These are phyloP conservation scores for Babjeviella inositovora DNA, from an alignment of 805 yeast genomes.

Conservation along the genomic window DNA sequence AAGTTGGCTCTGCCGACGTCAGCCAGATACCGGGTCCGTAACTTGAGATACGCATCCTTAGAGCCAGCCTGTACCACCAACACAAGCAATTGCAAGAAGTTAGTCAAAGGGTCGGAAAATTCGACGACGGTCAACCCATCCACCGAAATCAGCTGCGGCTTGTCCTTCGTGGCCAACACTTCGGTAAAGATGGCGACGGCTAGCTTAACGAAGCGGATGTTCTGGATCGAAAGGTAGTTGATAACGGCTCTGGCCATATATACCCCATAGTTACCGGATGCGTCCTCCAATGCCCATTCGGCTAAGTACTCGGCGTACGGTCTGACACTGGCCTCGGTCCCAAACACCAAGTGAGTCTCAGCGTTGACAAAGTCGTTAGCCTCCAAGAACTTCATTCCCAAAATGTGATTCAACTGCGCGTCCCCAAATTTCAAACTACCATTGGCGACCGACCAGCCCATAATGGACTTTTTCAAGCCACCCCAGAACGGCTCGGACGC, in stretches of 20 bases:
- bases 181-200: constrained; percentile 17
- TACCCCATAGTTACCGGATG: constrained; percentile 16
- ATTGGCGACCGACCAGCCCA: constrained; percentile 42
- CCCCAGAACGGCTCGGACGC: constrained; percentile 16
- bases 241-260: constrained; percentile 44
- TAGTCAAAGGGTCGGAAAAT: constrained; percentile 24
- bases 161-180: constrained; percentile 5
- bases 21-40: constrained; percentile 31
- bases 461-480: constrained; percentile 4
- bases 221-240: constrained; percentile 56
- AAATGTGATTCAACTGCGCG: constrained; percentile 52
- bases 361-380: constrained; percentile 40
- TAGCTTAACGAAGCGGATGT: constrained; percentile 35
- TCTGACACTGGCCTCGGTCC: constrained; percentile 26
- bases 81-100: constrained; percentile 55
- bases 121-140: constrained; percentile 11
- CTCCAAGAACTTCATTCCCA: constrained; percentile 50
- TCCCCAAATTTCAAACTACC: constrained; percentile 51
- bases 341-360: constrained; percentile 58
- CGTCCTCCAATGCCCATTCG: constrained; percentile 14
- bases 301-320: constrained; percentile 8
- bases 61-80: constrained; percentile 38
- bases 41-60: constrained; percentile 33
- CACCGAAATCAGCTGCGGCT: constrained; percentile 4
- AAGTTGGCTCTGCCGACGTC: constrained; percentile 16